Conservation (phyloP, 1,139 yeast genomes). For the Geotrichum europaeum region DNA sequence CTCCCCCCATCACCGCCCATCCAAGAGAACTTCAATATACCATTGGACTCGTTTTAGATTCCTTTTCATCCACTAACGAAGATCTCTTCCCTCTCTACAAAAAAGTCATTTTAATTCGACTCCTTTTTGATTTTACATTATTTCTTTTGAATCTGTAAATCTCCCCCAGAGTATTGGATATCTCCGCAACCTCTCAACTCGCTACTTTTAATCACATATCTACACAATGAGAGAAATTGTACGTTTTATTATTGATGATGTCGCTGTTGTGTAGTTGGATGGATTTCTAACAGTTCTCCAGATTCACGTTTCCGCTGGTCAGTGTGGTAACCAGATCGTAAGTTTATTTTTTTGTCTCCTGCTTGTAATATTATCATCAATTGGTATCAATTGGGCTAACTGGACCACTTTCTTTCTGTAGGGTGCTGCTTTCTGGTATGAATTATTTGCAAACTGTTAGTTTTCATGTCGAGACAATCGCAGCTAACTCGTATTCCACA, state of each 20-base stretch:
- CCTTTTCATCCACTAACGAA: background rate
- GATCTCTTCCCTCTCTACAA: background rate
- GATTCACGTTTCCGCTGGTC: conserved; percentile 97
- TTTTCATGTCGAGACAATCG: background rate
- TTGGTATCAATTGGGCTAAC: background rate
- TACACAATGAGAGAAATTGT: conserved; percentile 53
- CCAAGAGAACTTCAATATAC: background rate
- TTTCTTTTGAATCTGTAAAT: background rate
- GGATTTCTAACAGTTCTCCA: conserved; percentile 28
- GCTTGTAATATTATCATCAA: background rate
- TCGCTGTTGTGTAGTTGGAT: background rate
- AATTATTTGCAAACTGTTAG: background rate
- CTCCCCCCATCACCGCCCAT: background rate
- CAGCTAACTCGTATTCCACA: conserved; percentile 10
- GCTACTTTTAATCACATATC: background rate
- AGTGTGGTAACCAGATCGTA: conserved; percentile 98
- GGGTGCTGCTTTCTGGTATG: conserved; percentile 86
- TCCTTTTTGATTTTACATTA: background rate
- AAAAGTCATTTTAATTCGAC: background rate
- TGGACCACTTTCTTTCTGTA: conserved; percentile 22
- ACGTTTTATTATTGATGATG: conserved; percentile 30
- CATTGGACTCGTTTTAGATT: background rate
- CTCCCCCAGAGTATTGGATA: background rate
- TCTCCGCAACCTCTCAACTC: background rate
- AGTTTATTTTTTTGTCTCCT: conserved; percentile 30